Percentiles rank a stretch among this genome's conserved stretches.
These are phyloP conservation scores for Tremella mesenterica DNA, from an alignment of 768 basidiomycete species.

Conservation along the genomic window DNA sequence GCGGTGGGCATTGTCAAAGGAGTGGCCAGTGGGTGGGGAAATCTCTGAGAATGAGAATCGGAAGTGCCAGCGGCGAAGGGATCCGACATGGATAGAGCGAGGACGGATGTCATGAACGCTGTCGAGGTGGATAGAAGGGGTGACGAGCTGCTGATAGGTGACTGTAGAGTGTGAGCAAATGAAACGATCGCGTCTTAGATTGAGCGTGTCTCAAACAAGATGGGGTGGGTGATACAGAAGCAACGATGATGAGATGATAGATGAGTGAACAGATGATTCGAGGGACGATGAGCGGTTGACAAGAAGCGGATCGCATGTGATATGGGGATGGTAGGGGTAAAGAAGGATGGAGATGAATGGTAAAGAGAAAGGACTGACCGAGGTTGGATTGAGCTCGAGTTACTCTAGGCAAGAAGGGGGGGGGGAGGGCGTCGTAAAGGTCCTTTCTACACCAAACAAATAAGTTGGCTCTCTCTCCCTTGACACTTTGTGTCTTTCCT, in stretches of 20 bases:
- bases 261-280: too few species aligned
- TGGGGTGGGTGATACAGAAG: neutral
- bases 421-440: too few species aligned
- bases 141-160: neutral
- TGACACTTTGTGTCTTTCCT: too few species aligned
- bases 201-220: neutral
- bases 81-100: conserved; percentile 32
- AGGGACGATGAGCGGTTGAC: neutral
- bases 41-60: neutral
- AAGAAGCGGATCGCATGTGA: too few species aligned
- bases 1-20: conserved; percentile 13
- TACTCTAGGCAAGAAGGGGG: too few species aligned
- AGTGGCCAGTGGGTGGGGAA: conserved; percentile 13
- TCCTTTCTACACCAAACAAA: too few species aligned
- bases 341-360: too few species aligned
- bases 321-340: too few species aligned
- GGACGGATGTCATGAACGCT: conserved; percentile 34
- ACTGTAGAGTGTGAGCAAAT: neutral
- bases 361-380: too few species aligned
- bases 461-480: too few species aligned
- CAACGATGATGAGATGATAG: neutral
- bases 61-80: conserved; percentile 33
- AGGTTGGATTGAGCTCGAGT: too few species aligned
- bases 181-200: neutral
- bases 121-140: neutral